A percentile compares a stretch with the other conserved stretches of the same genome.
Evolutionary conservation across 495 filamentous ascomycete genomes (phyloP).

Genomic region (Penicillium parvum): DNA sequence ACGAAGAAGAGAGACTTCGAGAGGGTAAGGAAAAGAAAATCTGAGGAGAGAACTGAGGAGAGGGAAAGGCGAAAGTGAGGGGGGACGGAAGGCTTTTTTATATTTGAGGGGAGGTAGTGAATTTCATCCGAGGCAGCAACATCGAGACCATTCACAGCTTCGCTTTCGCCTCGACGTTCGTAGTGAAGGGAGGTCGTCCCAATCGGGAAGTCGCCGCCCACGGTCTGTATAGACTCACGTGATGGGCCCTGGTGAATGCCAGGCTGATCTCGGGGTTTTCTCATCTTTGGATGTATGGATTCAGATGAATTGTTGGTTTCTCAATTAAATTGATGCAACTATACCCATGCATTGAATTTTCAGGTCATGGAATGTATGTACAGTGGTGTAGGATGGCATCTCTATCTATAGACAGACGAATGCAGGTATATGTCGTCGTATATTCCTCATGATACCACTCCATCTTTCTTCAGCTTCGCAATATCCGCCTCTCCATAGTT

Average conservation of each 20-base stretch:
- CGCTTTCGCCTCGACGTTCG: too few relatives aligned
- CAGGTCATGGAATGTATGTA: too few relatives aligned
- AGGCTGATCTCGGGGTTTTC: too few relatives aligned
- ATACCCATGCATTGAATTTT: too few relatives aligned
- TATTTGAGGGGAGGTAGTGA: neutral
- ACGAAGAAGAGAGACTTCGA: neutral
- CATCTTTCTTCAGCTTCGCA: constrained; percentile 56
- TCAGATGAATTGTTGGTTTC: too few relatives aligned
- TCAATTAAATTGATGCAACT: too few relatives aligned
- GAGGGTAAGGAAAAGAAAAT: neutral
- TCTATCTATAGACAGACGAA: too few relatives aligned
- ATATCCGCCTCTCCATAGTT: constrained; percentile 62
- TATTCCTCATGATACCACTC: constrained; percentile 63
- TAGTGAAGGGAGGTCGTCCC: too few relatives aligned
- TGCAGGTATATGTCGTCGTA: too few relatives aligned
- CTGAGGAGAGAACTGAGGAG: neutral
- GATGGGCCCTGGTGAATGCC: too few relatives aligned
- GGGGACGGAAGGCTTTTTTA: constrained; percentile 1
- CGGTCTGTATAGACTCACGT: constrained; percentile 34
- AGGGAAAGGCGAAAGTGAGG: neutral
- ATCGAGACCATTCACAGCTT: neutral
- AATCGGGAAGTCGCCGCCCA: constrained; percentile 12
- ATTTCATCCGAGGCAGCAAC: neutral
- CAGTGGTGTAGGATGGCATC: too few relatives aligned
- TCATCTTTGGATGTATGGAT: too few relatives aligned